Base-by-base conservation (phyloP, 2,329 filamentous ascomycete species). In the Pseudopyricularia cyperi region DNA sequence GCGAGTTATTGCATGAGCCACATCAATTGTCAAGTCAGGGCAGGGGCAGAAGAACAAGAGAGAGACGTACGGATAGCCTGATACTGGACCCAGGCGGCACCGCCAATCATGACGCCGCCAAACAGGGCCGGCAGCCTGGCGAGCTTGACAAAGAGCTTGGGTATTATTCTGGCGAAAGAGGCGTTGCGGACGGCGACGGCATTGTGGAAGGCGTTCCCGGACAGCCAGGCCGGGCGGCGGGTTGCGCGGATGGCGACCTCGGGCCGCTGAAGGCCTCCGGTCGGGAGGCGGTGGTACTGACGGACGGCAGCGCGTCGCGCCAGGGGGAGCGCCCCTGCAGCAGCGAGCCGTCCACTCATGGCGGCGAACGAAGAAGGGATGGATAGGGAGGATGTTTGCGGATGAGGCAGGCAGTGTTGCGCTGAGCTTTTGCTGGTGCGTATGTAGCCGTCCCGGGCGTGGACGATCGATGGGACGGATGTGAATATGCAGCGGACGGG, bases 71-170 rank as follows among this genome's bases (percentile, higher is more conserved):
- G 87, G 52, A 84, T 82, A 56, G 93, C 91, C 68, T 98, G 93
- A 65, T 98, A 97, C 65, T 98, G 93, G 48, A 98, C 71, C 77
- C 95, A 98, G 26, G 89, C 89, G 54, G 94, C 71, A 3, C 87
- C 87, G 14, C 88, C 90, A 58, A 98, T 79, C 62, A 89, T 87
- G 47, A 90, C 79, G 42, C 89, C 89, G 42, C 91, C 93, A 61
- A 95, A 90, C 71, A 96, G 85, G 53, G 93, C 93, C 19, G 93
- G 93, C 52, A 95, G 74, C 53, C 89, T 82, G 34, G 83, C 77
- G 59, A 98, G 85, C 71, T 96, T 98, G 63, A 93, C 69, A n/a
- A 93, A 82, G 50, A 98, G 75, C 65, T 88, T 91, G 2, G 94
- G 94, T 32, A 98, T 71, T 55, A 83, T 73, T 48, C 81, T 73